Percentiles rank a stretch among this genome's conserved stretches.
Conservation (phyloP, 2,329 filamentous ascomycete species). For the Fusarium nurragi region DNA sequence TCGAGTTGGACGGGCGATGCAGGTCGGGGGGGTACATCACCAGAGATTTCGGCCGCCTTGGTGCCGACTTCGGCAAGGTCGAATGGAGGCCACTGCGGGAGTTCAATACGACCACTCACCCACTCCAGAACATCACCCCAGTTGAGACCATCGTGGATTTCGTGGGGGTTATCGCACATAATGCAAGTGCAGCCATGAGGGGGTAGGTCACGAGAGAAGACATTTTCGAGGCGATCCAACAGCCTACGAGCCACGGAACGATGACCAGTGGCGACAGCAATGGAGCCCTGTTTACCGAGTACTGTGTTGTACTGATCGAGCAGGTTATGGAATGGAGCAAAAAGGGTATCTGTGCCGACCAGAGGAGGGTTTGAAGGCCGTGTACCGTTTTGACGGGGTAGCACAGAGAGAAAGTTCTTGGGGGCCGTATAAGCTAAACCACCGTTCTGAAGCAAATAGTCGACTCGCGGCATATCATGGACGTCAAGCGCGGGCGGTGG, state of each 20-base stretch:
- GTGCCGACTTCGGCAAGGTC: constrained; percentile 71
- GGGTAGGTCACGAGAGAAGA: constrained; percentile 92
- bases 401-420: constrained; percentile 74
- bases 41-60: constrained; percentile 69
- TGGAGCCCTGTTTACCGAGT: constrained; percentile 82
- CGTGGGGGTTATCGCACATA: constrained; percentile 74
- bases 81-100: constrained; percentile 91
- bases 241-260: constrained; percentile 90
- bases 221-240: constrained; percentile 89
- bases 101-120: constrained; percentile 85
- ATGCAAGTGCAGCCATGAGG: constrained; percentile 85
- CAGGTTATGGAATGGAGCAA: constrained; percentile 82
- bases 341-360: constrained; percentile 75
- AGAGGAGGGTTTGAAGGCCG: constrained; percentile 72
- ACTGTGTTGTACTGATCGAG: constrained; percentile 88
- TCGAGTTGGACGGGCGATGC: constrained; percentile 79
- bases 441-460: constrained; percentile 91
- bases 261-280: constrained; percentile 95
- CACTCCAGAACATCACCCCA: constrained; percentile 97
- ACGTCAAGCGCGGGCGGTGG: constrained; percentile 80
- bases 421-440: constrained; percentile 78
- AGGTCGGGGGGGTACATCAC: constrained; percentile 67
- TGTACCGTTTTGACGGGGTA: constrained; percentile 65
- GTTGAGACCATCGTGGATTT: constrained; percentile 77
- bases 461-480: constrained; percentile 81